phyloP scores from a whole-genome alignment of 345 rosid species.

The Eucalyptus rudis region DNA sequence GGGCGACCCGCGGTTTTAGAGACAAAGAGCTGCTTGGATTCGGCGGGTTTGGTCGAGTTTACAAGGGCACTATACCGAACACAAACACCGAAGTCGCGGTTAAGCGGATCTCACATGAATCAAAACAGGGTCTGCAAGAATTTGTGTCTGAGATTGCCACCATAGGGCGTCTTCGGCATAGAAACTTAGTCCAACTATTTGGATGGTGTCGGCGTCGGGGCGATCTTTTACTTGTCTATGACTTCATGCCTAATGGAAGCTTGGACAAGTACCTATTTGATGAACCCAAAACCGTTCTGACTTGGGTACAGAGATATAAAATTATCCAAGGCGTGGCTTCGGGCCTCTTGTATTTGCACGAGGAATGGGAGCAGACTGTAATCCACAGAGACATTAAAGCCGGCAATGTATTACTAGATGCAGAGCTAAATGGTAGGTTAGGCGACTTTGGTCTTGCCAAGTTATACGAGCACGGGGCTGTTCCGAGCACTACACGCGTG shows the following conservation, averaged over 20 bases:
- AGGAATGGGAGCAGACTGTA: constrained; percentile 87
- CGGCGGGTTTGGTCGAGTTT: constrained; percentile 88
- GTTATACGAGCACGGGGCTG: constrained; percentile 58
- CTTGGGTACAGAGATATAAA: constrained; percentile 70
- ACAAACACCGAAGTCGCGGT: constrained; percentile 54
- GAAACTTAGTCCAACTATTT: constrained; percentile 72
- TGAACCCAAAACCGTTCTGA: constrained; percentile 38
- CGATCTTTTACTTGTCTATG: constrained; percentile 70
- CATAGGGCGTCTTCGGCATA: constrained; percentile 81
- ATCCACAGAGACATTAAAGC: constrained; percentile 92
- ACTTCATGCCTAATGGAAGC: constrained; percentile 88
- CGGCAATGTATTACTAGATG: constrained; percentile 69
- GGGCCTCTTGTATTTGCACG: constrained; percentile 76
- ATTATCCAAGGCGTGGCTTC: constrained; percentile 79
- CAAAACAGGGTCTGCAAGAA: constrained; percentile 70
- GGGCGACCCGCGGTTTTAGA: constrained; percentile 65
- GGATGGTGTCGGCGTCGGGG: constrained; percentile 69
- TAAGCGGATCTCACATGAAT: constrained; percentile 65
- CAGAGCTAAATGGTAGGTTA: constrained; percentile 59
- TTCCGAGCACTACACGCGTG: constrained; percentile 68
- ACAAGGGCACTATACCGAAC: constrained; percentile 52
- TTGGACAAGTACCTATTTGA: constrained; percentile 73
- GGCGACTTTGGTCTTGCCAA: constrained; percentile 95
- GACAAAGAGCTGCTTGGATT: constrained; percentile 73
- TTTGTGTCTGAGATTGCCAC: constrained; percentile 78